phyloP scores from a whole-genome alignment of 148 eudicot species.

The Linanthus parryae region DNA sequence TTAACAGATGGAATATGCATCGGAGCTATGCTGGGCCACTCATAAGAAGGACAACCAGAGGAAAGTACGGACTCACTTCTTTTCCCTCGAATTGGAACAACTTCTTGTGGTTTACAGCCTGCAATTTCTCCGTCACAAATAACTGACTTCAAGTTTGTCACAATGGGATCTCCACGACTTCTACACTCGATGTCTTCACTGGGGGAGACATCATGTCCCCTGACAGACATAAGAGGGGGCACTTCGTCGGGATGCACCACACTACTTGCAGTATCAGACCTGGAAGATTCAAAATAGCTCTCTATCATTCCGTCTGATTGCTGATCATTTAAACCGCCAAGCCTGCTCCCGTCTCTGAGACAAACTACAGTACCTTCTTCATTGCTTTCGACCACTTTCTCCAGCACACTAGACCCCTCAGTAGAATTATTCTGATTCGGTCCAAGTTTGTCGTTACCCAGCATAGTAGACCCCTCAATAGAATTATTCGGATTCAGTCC shows the following conservation, averaged over 20 bases:
- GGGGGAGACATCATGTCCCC: constrained; percentile 16
- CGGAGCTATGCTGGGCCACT: constrained; percentile 88
- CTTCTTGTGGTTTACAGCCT: constrained; percentile 24
- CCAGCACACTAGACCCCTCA: constrained; percentile 14
- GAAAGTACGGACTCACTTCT: constrained; percentile 36
- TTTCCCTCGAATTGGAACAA: constrained; percentile 33
- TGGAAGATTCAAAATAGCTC: constrained; percentile 17
- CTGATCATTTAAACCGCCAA: constrained; percentile 10
- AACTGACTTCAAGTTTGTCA: constrained; percentile 19
- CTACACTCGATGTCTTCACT: constrained; percentile 15
- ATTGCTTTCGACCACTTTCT: constrained; percentile 12
- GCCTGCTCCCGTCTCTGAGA: constrained; percentile 19
- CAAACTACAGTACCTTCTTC: constrained; percentile 17
- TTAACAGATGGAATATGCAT: constrained; percentile 51
- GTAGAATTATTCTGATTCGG: constrained; percentile 14
- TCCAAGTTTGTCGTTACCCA: constrained; percentile 19
- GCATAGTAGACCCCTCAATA: too few species aligned
- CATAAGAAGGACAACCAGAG: constrained; percentile 63
- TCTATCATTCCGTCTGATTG: constrained; percentile 13
- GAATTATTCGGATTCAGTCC: too few species aligned
- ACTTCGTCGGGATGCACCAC: constrained; percentile 20
- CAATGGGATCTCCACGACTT: constrained; percentile 19
- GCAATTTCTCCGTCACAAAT: constrained; percentile 22
- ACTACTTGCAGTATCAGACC: constrained; percentile 16
- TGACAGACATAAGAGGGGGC: constrained; percentile 15